These are phyloP conservation scores for Corymbia calophylla DNA, from an alignment of 441 rosid genomes.

Conservation along the genomic window DNA sequence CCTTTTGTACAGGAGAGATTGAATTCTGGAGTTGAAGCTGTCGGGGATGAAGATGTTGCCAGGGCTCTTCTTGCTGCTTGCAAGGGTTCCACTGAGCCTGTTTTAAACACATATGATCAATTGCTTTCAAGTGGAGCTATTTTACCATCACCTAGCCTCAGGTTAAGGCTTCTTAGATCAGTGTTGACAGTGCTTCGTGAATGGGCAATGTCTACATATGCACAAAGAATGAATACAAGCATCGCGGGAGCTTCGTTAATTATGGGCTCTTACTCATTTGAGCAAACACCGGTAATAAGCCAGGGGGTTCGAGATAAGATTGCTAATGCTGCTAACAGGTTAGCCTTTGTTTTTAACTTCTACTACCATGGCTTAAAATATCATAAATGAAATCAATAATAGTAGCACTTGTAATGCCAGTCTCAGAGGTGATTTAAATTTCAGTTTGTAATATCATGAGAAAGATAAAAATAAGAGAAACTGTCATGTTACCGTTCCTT, in stretches of 20 bases:
- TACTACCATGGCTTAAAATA: background rate
- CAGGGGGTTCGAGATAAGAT: constrained; percentile 86
- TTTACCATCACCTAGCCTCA: constrained; percentile 71
- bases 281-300: constrained; percentile 50
- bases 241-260: constrained; percentile 60
- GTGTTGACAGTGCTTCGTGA: constrained; percentile 82
- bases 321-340: constrained; percentile 90
- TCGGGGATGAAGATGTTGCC: constrained; percentile 84
- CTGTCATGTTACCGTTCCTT: background rate
- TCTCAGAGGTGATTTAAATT: background rate
- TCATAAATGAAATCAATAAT: background rate
- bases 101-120: constrained; percentile 77
- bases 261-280: constrained; percentile 49
- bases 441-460: background rate
- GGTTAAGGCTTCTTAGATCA: constrained; percentile 76
- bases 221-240: constrained; percentile 73
- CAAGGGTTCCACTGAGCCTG: constrained; percentile 91
- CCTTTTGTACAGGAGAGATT: constrained; percentile 63
- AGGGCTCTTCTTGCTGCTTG: constrained; percentile 88
- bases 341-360: constrained; percentile 11
- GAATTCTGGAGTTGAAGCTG: constrained; percentile 51
- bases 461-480: background rate
- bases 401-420: background rate
- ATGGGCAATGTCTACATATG: constrained; percentile 86
- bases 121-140: constrained; percentile 74